Evolutionary conservation across 495 filamentous ascomycete genomes (phyloP).

Genomic region (Pseudoneurospora amorphoporcata): DNA sequence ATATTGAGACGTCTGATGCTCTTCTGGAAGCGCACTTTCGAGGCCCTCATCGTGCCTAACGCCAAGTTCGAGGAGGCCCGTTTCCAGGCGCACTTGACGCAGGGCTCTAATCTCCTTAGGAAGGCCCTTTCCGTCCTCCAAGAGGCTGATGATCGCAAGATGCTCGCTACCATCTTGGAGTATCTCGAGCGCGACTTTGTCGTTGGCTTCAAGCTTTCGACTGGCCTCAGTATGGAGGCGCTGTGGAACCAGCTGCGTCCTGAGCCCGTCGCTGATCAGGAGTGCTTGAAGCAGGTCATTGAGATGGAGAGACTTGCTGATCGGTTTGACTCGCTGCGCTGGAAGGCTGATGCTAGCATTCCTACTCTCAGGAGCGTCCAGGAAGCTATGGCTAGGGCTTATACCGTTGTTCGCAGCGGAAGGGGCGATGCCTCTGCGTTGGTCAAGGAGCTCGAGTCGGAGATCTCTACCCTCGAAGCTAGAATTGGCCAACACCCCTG

Average conservation of each 20-base stretch:
- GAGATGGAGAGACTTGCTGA: constrained; percentile 59
- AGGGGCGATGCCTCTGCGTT: constrained; percentile 33
- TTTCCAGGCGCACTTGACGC: constrained; percentile 43
- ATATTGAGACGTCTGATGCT: constrained; percentile 37
- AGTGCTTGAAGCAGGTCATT: constrained; percentile 44
- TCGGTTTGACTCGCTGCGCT: constrained; percentile 57
- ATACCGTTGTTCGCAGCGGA: constrained; percentile 34
- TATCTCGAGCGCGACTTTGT: constrained; percentile 33
- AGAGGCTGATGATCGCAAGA: constrained; percentile 12
- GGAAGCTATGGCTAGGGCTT: constrained; percentile 41
- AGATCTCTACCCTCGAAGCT: constrained; percentile 45
- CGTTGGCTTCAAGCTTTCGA: constrained; percentile 50
- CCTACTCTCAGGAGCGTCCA: constrained; percentile 36
- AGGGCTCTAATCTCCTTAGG: constrained; percentile 24
- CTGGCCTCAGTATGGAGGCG: constrained; percentile 73
- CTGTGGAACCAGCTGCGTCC: constrained; percentile 71
- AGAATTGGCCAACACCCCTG: constrained; percentile 29
- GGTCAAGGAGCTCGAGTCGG: constrained; percentile 41
- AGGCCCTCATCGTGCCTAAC: constrained; percentile 23
- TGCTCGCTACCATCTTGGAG: constrained; percentile 20
- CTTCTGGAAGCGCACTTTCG: constrained; percentile 50
- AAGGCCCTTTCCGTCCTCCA: constrained; percentile 8
- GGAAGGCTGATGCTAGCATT: constrained; percentile 36
- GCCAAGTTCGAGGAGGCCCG: constrained; percentile 39
- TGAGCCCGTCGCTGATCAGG: constrained; percentile 26